Evolutionary conservation across 1,284 basidiomycete genomes (phyloP).

Genomic region (Chalciporus sp.): DNA sequence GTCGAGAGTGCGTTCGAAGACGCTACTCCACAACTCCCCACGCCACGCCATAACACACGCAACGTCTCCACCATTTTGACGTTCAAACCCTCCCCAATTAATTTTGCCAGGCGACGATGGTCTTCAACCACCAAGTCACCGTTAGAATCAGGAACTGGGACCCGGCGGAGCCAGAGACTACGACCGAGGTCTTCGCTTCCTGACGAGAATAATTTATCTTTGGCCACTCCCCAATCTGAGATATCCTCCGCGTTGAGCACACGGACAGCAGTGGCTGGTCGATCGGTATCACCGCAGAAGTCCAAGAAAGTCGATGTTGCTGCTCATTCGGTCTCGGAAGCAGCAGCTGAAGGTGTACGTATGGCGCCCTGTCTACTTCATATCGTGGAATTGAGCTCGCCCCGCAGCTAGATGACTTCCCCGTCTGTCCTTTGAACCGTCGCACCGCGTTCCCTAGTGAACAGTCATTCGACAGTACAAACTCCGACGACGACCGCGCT

Average conservation of each 20-base stretch:
- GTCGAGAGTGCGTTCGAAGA: constrained; percentile 28
- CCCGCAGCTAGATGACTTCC: constrained; percentile 35
- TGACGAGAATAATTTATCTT: constrained; percentile 38
- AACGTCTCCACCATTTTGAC: constrained; percentile 35
- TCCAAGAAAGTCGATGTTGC: constrained; percentile 21
- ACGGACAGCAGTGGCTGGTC: constrained; percentile 35
- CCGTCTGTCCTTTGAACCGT: constrained; percentile 30
- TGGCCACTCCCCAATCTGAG: constrained; percentile 31
- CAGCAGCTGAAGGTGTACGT: constrained; percentile 35
- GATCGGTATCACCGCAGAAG: constrained; percentile 40
- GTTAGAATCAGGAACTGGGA: constrained; percentile 31
- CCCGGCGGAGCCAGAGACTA: constrained; percentile 37
- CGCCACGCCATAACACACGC: constrained; percentile 22
- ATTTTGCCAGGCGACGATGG: constrained; percentile 57
- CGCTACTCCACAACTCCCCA: constrained; percentile 22
- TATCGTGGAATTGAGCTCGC: constrained; percentile 33
- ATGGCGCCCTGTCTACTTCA: constrained; percentile 32
- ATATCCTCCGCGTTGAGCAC: constrained; percentile 32
- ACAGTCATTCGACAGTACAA: constrained; percentile 37
- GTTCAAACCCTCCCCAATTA: constrained; percentile 55
- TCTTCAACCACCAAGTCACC: constrained; percentile 39
- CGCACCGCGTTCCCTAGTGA: constrained; percentile 31
- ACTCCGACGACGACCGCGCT: constrained; percentile 39
- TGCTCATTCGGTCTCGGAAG: constrained; percentile 29
- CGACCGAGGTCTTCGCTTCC: constrained; percentile 33